Conservation (phyloP, 768 basidiomycete genomes). For the Ramaria sp. region DNA sequence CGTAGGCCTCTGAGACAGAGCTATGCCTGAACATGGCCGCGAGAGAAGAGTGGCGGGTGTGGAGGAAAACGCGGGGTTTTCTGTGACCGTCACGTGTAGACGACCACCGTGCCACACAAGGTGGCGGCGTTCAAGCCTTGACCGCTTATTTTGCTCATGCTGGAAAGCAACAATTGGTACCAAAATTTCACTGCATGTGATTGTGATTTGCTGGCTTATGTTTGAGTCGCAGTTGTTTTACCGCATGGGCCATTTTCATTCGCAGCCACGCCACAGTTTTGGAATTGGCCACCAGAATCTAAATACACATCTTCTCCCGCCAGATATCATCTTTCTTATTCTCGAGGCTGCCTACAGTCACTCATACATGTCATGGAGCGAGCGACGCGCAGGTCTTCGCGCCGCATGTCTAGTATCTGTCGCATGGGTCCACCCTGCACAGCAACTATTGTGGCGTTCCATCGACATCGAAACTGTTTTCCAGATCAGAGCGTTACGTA, state of each 20-base stretch:
- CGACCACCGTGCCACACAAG: background rate
- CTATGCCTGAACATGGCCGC: constrained; percentile 27
- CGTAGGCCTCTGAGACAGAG: constrained; percentile 28
- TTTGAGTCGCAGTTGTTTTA: background rate
- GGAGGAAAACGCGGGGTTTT: background rate
- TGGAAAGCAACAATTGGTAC: background rate
- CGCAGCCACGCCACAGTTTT: background rate
- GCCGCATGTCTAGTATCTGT: background rate
- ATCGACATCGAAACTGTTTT: background rate
- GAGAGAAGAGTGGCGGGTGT: background rate
- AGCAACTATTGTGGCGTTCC: background rate
- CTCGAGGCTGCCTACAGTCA: background rate
- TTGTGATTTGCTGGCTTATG: background rate
- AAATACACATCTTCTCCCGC: background rate
- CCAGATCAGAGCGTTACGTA: background rate
- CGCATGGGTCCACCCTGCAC: background rate
- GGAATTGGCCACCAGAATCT: background rate
- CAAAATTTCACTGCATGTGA: background rate
- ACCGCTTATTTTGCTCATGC: background rate
- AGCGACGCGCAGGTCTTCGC: background rate
- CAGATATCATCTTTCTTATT: background rate
- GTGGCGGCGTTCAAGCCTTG: background rate
- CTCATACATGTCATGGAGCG: background rate
- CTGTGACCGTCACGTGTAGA: background rate
- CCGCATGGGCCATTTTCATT: background rate